Conservation (phyloP, 2,329 filamentous ascomycete species). For the Arthrobotrys conoides region DNA sequence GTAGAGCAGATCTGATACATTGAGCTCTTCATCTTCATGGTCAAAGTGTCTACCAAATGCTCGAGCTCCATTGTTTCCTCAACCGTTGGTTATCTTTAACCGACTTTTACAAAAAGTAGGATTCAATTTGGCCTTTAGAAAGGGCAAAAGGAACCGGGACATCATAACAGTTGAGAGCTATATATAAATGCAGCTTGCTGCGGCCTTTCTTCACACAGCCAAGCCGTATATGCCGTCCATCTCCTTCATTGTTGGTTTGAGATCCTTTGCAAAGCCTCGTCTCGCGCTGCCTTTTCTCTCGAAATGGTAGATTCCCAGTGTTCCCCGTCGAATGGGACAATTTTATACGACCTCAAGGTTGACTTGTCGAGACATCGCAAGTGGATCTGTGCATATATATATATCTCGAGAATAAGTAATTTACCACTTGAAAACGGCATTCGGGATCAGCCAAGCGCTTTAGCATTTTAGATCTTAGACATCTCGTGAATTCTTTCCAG, state of each 20-base stretch:
- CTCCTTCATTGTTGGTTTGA: constrained; percentile 50
- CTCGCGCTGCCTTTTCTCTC: constrained; percentile 57
- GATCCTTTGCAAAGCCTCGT: constrained; percentile 35
- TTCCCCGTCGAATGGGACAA: constrained; percentile 50
- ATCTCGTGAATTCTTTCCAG: constrained; percentile 23
- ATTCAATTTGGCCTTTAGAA: constrained; percentile 15
- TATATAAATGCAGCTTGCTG: constrained; percentile 28
- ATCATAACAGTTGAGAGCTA: constrained; percentile 9
- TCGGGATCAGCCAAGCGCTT: constrained; percentile 53
- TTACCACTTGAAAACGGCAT: constrained; percentile 30
- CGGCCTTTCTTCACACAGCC: constrained; percentile 40
- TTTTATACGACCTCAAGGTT: constrained; percentile 52
- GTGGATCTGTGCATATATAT: constrained; percentile 43
- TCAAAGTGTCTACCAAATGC: not conserved
- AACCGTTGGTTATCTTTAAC: not conserved
- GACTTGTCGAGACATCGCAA: constrained; percentile 56
- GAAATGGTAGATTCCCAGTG: constrained; percentile 46
- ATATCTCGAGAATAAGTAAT: constrained; percentile 27
- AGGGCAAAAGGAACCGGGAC: constrained; percentile 17
- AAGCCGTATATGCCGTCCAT: constrained; percentile 24
- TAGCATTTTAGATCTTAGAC: constrained; percentile 18
- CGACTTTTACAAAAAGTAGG: constrained; percentile 8
- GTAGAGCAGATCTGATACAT: constrained; percentile 13
- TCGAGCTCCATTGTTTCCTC: constrained; percentile 5
- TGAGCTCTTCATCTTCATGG: not conserved